These are phyloP conservation scores for Malania oleifera DNA, from an alignment of 164 flowering plant genomes.

Conservation along the genomic window DNA sequence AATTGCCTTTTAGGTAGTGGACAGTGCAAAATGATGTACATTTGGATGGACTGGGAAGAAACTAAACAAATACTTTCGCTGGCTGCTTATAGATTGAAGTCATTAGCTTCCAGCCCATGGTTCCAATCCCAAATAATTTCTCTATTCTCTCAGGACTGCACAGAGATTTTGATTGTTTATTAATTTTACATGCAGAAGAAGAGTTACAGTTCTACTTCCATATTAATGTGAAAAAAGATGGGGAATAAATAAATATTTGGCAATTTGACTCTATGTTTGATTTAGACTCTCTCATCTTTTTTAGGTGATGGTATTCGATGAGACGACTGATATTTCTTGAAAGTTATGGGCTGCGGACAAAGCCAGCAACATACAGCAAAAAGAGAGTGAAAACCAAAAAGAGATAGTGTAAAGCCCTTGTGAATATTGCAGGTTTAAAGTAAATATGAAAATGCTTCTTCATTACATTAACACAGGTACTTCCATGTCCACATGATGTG, in stretches of 20 bases:
- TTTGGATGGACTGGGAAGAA: too few species aligned
- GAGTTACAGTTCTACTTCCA: too few species aligned
- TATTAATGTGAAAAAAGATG: too few species aligned
- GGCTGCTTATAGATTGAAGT: too few species aligned
- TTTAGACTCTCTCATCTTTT: slow-evolving; percentile 3
- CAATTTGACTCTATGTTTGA: background rate
- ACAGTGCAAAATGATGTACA: too few species aligned
- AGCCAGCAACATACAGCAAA: slow-evolving; percentile 10
- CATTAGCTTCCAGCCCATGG: too few species aligned
- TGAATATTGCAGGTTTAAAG: slow-evolving; percentile 27
- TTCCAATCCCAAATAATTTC: too few species aligned
- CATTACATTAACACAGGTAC: background rate
- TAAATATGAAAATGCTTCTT: slow-evolving; percentile 4
- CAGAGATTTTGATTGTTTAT: too few species aligned
- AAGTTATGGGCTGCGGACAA: slow-evolving; percentile 25
- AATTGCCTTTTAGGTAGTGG: too few species aligned
- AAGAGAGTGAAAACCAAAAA: slow-evolving; percentile 3
- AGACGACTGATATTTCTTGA: slow-evolving; percentile 39
- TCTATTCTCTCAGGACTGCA: too few species aligned
- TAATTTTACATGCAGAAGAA: too few species aligned
- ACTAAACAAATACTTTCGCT: too few species aligned
- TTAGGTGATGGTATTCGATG: slow-evolving; percentile 60
- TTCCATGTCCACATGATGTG: slow-evolving; percentile 6
- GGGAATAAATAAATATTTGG: background rate
- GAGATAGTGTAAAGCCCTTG: slow-evolving; percentile 23